Evolutionary conservation across 495 filamentous ascomycete genomes (phyloP), one percentile per base, ranked within the genome.

Genomic region (Lophium mytilinum): DNA sequence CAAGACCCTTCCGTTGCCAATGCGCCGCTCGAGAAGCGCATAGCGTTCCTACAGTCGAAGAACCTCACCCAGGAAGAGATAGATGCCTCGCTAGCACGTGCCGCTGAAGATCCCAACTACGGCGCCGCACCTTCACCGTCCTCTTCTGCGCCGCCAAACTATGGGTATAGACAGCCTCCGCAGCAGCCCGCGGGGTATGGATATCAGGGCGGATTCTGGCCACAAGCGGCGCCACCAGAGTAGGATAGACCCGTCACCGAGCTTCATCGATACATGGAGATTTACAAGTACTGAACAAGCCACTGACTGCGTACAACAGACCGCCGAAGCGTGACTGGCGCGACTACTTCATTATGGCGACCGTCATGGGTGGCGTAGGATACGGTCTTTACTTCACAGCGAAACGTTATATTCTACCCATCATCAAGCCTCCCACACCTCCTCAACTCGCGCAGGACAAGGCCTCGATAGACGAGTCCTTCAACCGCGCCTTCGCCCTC

Each of bases 321-420:
- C 66, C 76, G 24, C 89, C 93, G 7, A 84, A 82, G 64, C 80
- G 93, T 59, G 93, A 99, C 69, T 99, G 93, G 93, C 80, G 93
- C 47, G 93, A 99, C 65, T 96, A 88, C 87, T 99, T 96, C 68
- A 95, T 96, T 62, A 89, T 95, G 88, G 90, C 91, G 9, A 96
- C 90, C 0, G 86, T 95, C 9, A 84, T 92, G 59, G 85, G 87
- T 41, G 88, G 89, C 39, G 83, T 94, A 4, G 78, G 87, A 8
- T 95, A 94, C 65, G 90, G 89, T 2, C 69, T 93, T n/a, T 96
- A 90, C 68, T 81, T 82, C 63, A 79, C 95, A 9, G 84, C 88
- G 56, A 95, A 95, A 82, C 90, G 94, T 56, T 99, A 97, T 66
- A 82, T 99, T 54, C 74, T 83, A 55, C 93, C 93, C 42, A 75